A percentile compares a stretch with the other conserved stretches of the same genome.
Evolutionary conservation across 148 eudicot genomes (phyloP).

Genomic region (Rhododendron williamsianum): DNA sequence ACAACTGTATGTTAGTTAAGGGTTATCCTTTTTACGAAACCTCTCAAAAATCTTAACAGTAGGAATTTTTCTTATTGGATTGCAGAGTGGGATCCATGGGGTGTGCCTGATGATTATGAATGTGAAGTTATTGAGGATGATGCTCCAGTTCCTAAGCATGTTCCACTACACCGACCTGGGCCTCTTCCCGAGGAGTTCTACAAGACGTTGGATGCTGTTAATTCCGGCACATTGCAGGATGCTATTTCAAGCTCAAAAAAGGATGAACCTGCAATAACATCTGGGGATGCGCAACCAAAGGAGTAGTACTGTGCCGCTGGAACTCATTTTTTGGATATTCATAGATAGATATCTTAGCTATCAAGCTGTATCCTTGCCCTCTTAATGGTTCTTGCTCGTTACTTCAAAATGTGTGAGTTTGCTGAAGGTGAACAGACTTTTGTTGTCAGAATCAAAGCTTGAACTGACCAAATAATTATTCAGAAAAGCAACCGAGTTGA

Average conservation of each 20-base stretch:
- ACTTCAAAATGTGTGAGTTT: not conserved
- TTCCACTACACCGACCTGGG: slow-evolving; percentile 87
- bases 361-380: not conserved
- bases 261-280: slow-evolving; percentile 44
- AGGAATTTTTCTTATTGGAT: not conserved
- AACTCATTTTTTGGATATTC: not conserved
- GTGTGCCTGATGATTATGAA: slow-evolving; percentile 83
- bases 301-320: slow-evolving; percentile 4
- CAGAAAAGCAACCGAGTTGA: not conserved
- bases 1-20: not conserved
- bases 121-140: slow-evolving; percentile 92
- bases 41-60: not conserved
- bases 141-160: slow-evolving; percentile 89
- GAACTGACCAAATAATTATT: not conserved
- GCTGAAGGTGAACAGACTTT: not conserved
- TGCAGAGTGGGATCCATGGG: slow-evolving; percentile 99
- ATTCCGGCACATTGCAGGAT: slow-evolving; percentile 32
- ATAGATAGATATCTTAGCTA: slow-evolving; percentile 10
- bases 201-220: slow-evolving; percentile 58
- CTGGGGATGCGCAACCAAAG: slow-evolving; percentile 35
- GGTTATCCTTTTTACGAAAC: not conserved
- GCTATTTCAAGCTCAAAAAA: slow-evolving; percentile 28
- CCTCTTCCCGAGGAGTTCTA: slow-evolving; percentile 92
- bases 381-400: not conserved
- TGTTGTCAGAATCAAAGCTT: not conserved